Base-by-base conservation (phyloP, 768 basidiomycete species). In the Pisolithus sp. region DNA sequence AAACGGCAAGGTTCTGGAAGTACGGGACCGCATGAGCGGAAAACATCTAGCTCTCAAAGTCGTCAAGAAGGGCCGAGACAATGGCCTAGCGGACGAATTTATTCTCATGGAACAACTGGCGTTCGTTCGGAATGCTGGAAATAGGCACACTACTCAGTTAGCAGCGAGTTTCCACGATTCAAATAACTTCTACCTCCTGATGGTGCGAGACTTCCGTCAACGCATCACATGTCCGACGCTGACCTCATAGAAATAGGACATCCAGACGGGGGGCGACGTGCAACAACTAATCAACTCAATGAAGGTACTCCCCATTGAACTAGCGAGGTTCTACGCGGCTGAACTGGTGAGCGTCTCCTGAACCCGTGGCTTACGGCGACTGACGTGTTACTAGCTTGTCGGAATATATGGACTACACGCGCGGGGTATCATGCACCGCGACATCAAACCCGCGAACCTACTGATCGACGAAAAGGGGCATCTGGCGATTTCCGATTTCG, bases 391-490 rank as follows among this genome's bases (percentile, higher is more conserved):
- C 9, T 8, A 41, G 40, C 21, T 41, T 4, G 21, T 41, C 7
- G 40, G 40, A 21, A 48, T 73, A 9, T 50, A 64, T n/a, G 71
- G 66, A 48, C 58, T 85, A 1, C 83, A 84, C 59, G 71, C 74
- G 53, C 74, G 76, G 57, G 82, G 82, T 31, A 80, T 84, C 63
- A 78, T 85, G 37, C 83, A 85, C 57, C 79, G 81, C 42, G 82
- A 83, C 60, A 78, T 86, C 67, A 84, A 83, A 59, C 83, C 83
- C 5, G 73, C 75, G 51, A 86, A 85, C 63, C 70, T 86, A 30
- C 72, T 84, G 51, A 71, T 79, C 53, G 74, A 75, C 13, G 64
- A 62, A 17, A 68, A 76, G 40, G 76, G 76, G 12, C 73, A 75
- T 13, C 8, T 21, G 8, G n/a, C 18, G 18, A 41, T 41, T 7